Evolutionary conservation across 768 basidiomycete species (phyloP).

Genomic region (Suillus hirtellus): DNA sequence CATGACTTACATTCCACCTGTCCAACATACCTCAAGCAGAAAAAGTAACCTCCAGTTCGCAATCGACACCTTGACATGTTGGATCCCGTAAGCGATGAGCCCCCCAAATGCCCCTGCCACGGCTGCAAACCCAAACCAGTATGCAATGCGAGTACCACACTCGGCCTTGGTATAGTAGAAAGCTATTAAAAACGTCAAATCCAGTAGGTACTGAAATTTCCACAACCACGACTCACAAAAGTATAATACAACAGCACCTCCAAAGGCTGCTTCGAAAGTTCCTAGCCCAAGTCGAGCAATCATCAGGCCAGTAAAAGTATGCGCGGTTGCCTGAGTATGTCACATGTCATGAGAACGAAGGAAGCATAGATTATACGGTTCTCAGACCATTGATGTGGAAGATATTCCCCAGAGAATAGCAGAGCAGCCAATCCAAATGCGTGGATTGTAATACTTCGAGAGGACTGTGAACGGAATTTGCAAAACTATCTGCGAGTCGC

Average conservation of each 20-base stretch:
- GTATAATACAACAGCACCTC: conserved; percentile 34
- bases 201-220: conserved; percentile 19
- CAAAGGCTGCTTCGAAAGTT: conserved; percentile 37
- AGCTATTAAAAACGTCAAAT: conserved; percentile 29
- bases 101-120: conserved; percentile 58
- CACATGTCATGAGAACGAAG: neutral
- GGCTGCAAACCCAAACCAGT: conserved; percentile 58
- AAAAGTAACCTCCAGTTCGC: conserved; percentile 43
- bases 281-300: conserved; percentile 33
- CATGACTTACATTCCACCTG: neutral
- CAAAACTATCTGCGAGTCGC: conserved; percentile 54
- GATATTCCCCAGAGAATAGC: conserved; percentile 74
- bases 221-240: conserved; percentile 19
- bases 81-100: conserved; percentile 53
- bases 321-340: conserved; percentile 25
- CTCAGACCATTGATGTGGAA: conserved; percentile 66
- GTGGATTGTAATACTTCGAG: conserved; percentile 71
- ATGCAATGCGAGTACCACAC: conserved; percentile 47
- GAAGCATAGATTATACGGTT: neutral
- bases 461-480: conserved; percentile 68
- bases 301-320: conserved; percentile 29
- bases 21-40: conserved; percentile 24
- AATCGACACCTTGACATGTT: conserved; percentile 39
- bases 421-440: conserved; percentile 65
- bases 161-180: conserved; percentile 52